Evolutionary conservation across 306 rosid genomes (phyloP).

Genomic region (Clitoria ternatea): DNA sequence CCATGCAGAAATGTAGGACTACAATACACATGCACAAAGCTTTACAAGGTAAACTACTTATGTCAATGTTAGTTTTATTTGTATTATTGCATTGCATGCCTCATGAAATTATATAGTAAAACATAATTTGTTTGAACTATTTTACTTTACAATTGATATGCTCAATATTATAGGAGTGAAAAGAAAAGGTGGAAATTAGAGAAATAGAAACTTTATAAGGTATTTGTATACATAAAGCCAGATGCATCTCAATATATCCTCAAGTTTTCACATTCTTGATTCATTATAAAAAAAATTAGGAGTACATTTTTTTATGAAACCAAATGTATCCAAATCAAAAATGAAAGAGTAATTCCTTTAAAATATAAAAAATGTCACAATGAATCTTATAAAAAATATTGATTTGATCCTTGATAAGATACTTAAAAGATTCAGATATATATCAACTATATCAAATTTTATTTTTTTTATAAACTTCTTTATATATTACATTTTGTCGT

Average conservation of each 20-base stretch:
- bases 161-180: neutral
- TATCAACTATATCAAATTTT: no score
- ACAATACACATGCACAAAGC: constrained; percentile 21
- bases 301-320: no score
- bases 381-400: no score
- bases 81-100: neutral
- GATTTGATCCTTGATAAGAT: no score
- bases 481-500: no score
- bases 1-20: constrained; percentile 43
- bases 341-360: no score
- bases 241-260: neutral
- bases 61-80: neutral
- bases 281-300: no score
- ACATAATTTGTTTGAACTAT: neutral
- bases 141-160: neutral
- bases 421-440: no score
- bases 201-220: neutral
- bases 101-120: neutral
- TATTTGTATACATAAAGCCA: neutral
- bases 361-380: no score
- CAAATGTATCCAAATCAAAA: no score
- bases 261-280: neutral
- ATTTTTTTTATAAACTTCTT: no score
- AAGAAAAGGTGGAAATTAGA: neutral
- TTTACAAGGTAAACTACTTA: constrained; percentile 30